phyloP scores from a whole-genome alignment of 2,329 filamentous ascomycete genomes.

The Microdochium paspali region DNA sequence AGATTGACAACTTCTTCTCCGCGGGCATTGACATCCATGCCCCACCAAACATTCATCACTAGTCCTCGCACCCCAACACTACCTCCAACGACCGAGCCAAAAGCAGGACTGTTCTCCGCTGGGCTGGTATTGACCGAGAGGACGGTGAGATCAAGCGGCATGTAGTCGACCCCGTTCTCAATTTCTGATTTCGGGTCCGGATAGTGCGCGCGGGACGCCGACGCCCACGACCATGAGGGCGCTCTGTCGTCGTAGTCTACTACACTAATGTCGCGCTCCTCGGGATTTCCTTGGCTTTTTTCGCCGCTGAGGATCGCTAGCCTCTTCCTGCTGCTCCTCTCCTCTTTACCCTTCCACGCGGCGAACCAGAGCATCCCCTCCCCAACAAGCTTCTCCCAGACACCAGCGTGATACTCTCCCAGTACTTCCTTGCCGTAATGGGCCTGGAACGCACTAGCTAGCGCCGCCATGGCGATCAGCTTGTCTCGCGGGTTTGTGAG shows the following conservation, averaged over 20 bases:
- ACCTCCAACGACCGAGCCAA: not conserved
- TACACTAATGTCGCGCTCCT: not conserved
- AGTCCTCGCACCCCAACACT: not conserved
- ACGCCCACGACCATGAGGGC: not conserved
- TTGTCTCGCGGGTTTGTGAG: not conserved
- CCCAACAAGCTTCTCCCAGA: not conserved
- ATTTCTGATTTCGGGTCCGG: not conserved
- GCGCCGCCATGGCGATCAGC: not conserved
- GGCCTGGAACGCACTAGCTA: not conserved
- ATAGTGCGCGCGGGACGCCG: not conserved
- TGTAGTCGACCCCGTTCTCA: not conserved
- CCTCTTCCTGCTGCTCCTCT: not conserved
- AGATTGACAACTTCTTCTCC: not conserved
- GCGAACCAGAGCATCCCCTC: not conserved
- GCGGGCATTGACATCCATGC: not conserved
- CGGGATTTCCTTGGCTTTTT: not conserved
- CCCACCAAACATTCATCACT: not conserved
- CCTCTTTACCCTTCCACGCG: not conserved
- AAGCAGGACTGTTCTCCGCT: not conserved
- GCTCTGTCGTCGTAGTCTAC: not conserved
- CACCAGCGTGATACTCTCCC: not conserved
- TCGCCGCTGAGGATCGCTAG: not conserved
- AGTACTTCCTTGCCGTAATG: not conserved
- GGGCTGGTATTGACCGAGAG: not conserved
- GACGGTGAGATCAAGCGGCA: not conserved